These are phyloP conservation scores for Xylaria scruposa DNA, from an alignment of 495 filamentous ascomycete genomes.

Conservation along the genomic window DNA sequence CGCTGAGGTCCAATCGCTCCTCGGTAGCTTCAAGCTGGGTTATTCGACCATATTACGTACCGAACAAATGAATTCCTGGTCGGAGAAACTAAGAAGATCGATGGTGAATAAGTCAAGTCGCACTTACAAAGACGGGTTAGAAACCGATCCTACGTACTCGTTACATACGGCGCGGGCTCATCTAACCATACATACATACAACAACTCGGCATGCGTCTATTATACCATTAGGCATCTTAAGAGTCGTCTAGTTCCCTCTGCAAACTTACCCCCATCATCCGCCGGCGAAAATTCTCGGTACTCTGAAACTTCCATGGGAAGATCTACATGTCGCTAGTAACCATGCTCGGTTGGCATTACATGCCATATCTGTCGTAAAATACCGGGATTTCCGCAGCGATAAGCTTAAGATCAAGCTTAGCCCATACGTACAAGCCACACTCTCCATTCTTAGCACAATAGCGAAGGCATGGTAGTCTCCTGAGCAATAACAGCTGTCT, in stretches of 20 bases:
- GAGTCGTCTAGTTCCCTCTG: background rate
- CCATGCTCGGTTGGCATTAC: background rate
- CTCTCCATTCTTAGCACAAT: background rate
- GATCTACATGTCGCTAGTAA: background rate
- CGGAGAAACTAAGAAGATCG: background rate
- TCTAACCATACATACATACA: background rate
- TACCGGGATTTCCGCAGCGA: background rate
- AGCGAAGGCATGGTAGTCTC: background rate
- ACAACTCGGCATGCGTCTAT: background rate
- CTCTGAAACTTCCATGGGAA: background rate
- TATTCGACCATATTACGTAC: background rate
- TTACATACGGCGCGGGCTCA: background rate
- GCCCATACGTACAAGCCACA: background rate
- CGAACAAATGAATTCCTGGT: too few relatives aligned
- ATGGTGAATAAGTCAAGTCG: background rate
- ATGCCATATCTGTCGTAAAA: background rate
- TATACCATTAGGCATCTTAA: background rate
- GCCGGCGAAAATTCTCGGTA: background rate
- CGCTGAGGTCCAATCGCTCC: background rate
- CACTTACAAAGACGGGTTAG: background rate
- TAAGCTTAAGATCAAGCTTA: background rate
- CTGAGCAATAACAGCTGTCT: background rate
- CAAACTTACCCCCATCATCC: background rate
- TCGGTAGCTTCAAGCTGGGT: background rate
- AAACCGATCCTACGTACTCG: background rate